Evolutionary conservation across 2,329 filamentous ascomycete species (phyloP), one percentile per base, ranked within the genome.

Genomic region (Reticulascus tulasneorum): DNA sequence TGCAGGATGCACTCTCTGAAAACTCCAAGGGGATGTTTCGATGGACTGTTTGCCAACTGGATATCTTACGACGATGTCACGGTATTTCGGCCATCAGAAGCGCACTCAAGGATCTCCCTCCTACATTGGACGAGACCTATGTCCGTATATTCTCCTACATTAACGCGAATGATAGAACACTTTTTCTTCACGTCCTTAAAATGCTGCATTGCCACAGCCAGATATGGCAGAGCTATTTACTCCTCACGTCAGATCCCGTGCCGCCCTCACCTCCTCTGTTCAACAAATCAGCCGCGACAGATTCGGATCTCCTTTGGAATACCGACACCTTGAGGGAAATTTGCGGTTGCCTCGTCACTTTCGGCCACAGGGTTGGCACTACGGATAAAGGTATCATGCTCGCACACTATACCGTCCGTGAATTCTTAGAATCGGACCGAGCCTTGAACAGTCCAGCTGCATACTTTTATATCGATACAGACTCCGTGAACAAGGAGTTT

Each of bases 11-110:
- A 2, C 15, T 40, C 2, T 13, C 8, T 3, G 1, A 3, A 2
- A 21, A 29, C 1, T 28, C 38, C 1, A 10, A 40, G 2, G 38
- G 28, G 2, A 37, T 40, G n/a, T 40, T 37, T 9, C 34, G 38
- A 0, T 37, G 38, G 38, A 22, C 33, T 3, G 33, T 33, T 0
- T 40, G 38, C 10, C 38, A 40, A 2, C 23, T 40, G 0, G 38
- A 40, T 4, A 10, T 2, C 1, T 9, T 37, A 1, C 23, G 29
- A 4, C 21, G 31, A 12, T 7, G 33, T 3, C n/a, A n/a, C n/a
- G 25, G 22, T 4, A 26, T 9, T 4, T 4, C 16, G 1, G 22
- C 26, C 2, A 22, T 35, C 13, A 12, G 10, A 2, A 16, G 15
- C 1, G 26, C 34, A 7, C 9, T 39, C 9, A 25, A 5, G 2